phyloP scores from a whole-genome alignment of 192 early-diverging fungal genomes.

The Paraglomus brasilianum region DNA sequence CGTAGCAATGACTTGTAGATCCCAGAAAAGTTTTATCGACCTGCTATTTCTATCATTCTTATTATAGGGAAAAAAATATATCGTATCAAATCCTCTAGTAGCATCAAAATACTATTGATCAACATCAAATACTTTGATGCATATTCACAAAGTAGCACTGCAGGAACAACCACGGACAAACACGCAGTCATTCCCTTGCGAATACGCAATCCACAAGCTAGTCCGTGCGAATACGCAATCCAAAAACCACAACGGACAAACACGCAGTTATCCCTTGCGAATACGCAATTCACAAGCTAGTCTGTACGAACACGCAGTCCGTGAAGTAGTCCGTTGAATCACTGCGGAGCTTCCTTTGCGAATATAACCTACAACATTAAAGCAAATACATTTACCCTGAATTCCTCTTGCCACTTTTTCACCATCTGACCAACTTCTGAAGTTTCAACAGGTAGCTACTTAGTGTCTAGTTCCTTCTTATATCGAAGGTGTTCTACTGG shows the following conservation, averaged over 20 bases:
- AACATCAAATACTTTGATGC: slow-evolving; percentile 13
- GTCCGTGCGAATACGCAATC: slow-evolving; percentile 5
- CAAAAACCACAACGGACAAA: slow-evolving; percentile 4
- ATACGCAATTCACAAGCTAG: background rate
- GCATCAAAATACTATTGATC: no score
- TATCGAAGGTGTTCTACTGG: background rate
- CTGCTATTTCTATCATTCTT: slow-evolving; percentile 26
- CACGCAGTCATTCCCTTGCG: slow-evolving; percentile 20
- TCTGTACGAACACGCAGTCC: background rate
- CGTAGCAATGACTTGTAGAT: slow-evolving; percentile 1
- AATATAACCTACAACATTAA: no score
- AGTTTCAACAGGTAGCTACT: background rate
- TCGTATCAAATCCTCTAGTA: no score
- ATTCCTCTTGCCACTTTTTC: background rate
- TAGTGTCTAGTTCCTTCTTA: background rate
- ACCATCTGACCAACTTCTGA: slow-evolving; percentile 2
- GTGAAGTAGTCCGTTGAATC: background rate
- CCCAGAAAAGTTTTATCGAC: slow-evolving; percentile 22
- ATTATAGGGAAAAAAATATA: background rate
- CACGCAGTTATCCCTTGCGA: slow-evolving; percentile 22
- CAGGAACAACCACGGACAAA: slow-evolving; percentile 1
- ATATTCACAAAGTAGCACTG: background rate
- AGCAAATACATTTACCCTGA: slow-evolving; percentile 7
- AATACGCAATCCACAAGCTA: slow-evolving; percentile 21
- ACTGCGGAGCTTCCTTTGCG: no score